Percentiles rank a stretch among this genome's conserved stretches.
phyloP scores from a whole-genome alignment of 208 protist genomes.

The Trypanosoma cruzi region DNA sequence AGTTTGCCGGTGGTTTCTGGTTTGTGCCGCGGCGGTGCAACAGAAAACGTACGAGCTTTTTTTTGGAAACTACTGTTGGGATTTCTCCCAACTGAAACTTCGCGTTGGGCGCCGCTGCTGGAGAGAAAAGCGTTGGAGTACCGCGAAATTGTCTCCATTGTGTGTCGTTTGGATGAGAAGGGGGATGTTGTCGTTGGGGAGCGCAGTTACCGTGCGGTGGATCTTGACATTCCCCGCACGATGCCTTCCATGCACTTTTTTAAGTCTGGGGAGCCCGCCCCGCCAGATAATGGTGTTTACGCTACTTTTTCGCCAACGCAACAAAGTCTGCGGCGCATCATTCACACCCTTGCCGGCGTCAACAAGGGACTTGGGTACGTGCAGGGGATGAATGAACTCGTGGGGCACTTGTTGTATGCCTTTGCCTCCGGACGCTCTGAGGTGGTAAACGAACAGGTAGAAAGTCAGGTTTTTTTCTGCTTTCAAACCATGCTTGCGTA shows the following conservation, averaged over 20 bases:
- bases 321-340: constrained; percentile 63
- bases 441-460: constrained; percentile 39
- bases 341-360: constrained; percentile 57
- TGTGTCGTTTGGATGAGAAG: constrained; percentile 31
- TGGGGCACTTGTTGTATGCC: constrained; percentile 72
- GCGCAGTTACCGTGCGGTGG: constrained; percentile 39
- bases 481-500: constrained; percentile 73
- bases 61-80: constrained; percentile 85
- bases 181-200: constrained; percentile 26
- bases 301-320: constrained; percentile 50
- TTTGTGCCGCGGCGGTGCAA: constrained; percentile 56
- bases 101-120: constrained; percentile 39
- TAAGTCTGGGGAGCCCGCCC: constrained; percentile 6
- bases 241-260: constrained; percentile 87
- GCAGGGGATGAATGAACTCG: constrained; percentile 87
- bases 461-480: constrained; percentile 75
- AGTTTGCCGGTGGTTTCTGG: constrained; percentile 21
- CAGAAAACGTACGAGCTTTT: constrained; percentile 33
- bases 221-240: constrained; percentile 81
- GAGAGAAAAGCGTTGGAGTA: constrained; percentile 43
- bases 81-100: constrained; percentile 41
- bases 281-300: constrained; percentile 4
- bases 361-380: constrained; percentile 84
- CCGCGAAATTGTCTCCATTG: constrained; percentile 30
- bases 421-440: constrained; percentile 42